Evolutionary conservation across 768 basidiomycete genomes (phyloP).

Genomic region (Cystobasidium tubakii): DNA sequence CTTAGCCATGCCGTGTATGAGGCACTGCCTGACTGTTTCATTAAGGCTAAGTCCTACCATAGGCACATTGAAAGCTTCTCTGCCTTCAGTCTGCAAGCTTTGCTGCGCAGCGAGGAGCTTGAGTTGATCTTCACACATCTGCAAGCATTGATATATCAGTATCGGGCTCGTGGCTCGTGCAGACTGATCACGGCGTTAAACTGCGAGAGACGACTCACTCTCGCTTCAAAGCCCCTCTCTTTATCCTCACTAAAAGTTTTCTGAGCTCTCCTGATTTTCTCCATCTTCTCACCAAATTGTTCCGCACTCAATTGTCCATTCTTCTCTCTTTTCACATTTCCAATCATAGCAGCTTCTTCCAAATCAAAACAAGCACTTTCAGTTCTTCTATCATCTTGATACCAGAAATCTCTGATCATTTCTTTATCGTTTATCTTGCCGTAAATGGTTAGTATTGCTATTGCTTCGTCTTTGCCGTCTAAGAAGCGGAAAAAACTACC

Average conservation of each 20-base stretch:
- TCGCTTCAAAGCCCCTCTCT: constrained; percentile 70
- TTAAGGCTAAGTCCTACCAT: constrained; percentile 82
- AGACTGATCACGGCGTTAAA: background rate
- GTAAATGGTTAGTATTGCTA: constrained; percentile 44
- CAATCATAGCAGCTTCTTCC: constrained; percentile 60
- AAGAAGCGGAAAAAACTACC: constrained; percentile 91
- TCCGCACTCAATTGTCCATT: constrained; percentile 48
- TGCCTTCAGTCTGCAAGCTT: constrained; percentile 75
- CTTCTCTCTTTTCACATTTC: constrained; percentile 43
- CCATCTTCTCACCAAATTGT: constrained; percentile 68
- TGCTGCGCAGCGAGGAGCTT: constrained; percentile 75
- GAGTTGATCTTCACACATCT: constrained; percentile 88
- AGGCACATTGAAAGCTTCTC: constrained; percentile 55
- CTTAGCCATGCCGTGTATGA: constrained; percentile 74
- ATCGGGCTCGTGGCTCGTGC: background rate
- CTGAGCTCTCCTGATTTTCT: constrained; percentile 70
- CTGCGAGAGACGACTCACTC: constrained; percentile 32
- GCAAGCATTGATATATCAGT: background rate
- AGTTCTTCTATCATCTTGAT: constrained; percentile 88
- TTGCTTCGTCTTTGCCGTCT: constrained; percentile 52
- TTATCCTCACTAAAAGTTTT: constrained; percentile 95
- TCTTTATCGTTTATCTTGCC: constrained; percentile 54
- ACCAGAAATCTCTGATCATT: constrained; percentile 92
- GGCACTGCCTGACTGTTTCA: constrained; percentile 71
- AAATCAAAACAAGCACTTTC: constrained; percentile 86